phyloP scores from a whole-genome alignment of 1,284 basidiomycete species.

The Sporisorium scitamineum region DNA sequence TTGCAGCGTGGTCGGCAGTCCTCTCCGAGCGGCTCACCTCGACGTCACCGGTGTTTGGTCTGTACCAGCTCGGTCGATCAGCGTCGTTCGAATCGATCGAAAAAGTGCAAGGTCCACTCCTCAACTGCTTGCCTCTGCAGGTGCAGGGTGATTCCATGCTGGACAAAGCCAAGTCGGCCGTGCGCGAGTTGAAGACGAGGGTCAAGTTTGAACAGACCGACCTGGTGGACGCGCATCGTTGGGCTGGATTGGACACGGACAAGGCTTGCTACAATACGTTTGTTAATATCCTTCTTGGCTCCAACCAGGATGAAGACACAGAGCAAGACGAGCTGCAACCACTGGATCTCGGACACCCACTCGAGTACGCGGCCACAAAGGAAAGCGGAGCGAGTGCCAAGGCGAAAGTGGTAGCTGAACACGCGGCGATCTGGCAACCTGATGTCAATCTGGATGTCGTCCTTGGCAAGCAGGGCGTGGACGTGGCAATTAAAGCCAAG shows the following conservation, averaged over 20 bases:
- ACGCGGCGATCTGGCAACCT: conserved; percentile 23
- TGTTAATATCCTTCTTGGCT: conserved; percentile 43
- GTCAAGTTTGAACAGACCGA: conserved; percentile 47
- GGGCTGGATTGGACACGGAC: conserved; percentile 15
- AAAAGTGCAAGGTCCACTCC: conserved; percentile 43
- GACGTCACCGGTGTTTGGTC: conserved; percentile 40
- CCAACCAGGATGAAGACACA: conserved; percentile 8
- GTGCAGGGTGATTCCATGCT: conserved; percentile 8
- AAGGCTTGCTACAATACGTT: conserved; percentile 46
- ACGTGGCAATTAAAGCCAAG: conserved; percentile 36
- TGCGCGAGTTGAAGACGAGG: conserved; percentile 17
- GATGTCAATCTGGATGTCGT: conserved; percentile 40
- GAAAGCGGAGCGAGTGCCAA: not conserved
- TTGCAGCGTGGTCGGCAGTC: conserved; percentile 53
- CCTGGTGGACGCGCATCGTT: conserved; percentile 34
- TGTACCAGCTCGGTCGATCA: conserved; percentile 56
- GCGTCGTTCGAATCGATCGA: conserved; percentile 40
- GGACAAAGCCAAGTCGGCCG: conserved; percentile 17
- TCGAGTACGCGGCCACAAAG: conserved; percentile 6
- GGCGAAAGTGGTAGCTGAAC: conserved; percentile 1
- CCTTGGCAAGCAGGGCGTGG: conserved; percentile 7
- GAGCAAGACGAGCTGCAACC: conserved; percentile 2
- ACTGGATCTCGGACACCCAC: conserved; percentile 33
- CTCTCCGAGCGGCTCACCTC: conserved; percentile 14
- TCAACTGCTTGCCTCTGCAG: conserved; percentile 57